Conservation (phyloP, 1,139 yeast species). For the Sugiyamaella neomexicana region DNA sequence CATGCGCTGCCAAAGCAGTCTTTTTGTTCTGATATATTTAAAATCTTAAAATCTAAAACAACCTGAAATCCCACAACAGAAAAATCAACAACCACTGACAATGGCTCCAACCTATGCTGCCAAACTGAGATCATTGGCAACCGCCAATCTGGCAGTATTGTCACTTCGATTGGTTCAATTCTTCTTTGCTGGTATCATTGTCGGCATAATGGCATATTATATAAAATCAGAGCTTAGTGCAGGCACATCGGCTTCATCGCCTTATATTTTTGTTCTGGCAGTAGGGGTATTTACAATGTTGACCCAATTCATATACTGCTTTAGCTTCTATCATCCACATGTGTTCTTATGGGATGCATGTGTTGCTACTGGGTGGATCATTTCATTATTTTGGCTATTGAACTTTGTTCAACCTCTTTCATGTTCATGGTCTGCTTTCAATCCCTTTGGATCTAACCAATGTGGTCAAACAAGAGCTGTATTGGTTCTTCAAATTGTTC, state of each 20-base stretch:
- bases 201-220: conserved; percentile 37
- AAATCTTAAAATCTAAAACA: no score
- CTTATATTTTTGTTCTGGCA: conserved; percentile 34
- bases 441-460: conserved; percentile 37
- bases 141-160: conserved; percentile 36
- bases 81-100: not conserved
- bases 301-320: conserved; percentile 38
- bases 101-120: conserved; percentile 21
- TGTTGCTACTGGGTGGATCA: conserved; percentile 33
- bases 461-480: conserved; percentile 39
- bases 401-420: conserved; percentile 32
- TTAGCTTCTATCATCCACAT: conserved; percentile 30
- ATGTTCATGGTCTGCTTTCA: conserved; percentile 38
- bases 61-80: not conserved
- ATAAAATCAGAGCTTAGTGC: conserved; percentile 29
- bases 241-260: conserved; percentile 33
- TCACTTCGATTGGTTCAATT: conserved; percentile 36
- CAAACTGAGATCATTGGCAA: conserved; percentile 31
- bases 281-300: conserved; percentile 33
- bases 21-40: no score
- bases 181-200: conserved; percentile 38
- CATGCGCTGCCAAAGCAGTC: no score
- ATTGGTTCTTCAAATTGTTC: conserved; percentile 34
- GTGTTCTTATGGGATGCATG: conserved; percentile 35
- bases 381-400: conserved; percentile 38